phyloP scores from a whole-genome alignment of 2,329 filamentous ascomycete species.

The Fusarium euwallaceae region DNA sequence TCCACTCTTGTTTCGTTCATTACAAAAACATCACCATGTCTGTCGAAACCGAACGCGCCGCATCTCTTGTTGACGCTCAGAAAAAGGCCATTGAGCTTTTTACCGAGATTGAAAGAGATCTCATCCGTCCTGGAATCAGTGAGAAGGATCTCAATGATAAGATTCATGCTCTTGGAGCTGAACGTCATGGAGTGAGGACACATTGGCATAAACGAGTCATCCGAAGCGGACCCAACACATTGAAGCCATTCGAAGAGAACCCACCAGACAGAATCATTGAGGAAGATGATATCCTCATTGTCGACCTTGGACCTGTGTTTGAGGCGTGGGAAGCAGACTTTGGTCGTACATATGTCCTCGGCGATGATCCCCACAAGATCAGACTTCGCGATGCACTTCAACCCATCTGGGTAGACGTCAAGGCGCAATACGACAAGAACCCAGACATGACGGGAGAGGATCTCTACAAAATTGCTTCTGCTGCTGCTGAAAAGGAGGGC shows the following conservation, averaged over 20 bases:
- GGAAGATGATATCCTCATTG: conserved; percentile 63
- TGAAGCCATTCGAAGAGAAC: conserved; percentile 62
- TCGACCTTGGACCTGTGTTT: conserved; percentile 66
- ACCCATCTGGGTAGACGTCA: conserved; percentile 59
- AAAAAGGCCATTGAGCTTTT: conserved; percentile 61
- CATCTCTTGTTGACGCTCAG: conserved; percentile 59
- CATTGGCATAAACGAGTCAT: conserved; percentile 68
- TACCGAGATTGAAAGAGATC: conserved; percentile 57
- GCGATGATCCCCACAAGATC: conserved; percentile 59
- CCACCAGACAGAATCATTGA: conserved; percentile 62
- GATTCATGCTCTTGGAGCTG: conserved; percentile 54
- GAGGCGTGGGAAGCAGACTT: conserved; percentile 62
- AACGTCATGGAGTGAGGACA: conserved; percentile 56
- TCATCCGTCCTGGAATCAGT: background rate
- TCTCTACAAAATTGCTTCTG: background rate
- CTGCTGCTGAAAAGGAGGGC: background rate
- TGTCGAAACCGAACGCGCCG: conserved; percentile 6
- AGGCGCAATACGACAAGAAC: background rate
- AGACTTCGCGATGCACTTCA: conserved; percentile 60
- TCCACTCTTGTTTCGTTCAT: background rate
- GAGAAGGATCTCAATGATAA: conserved; percentile 55
- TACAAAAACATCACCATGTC: conserved; percentile 1
- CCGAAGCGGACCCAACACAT: conserved; percentile 63
- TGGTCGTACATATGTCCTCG: conserved; percentile 62
- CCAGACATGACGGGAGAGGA: background rate